phyloP scores from a whole-genome alignment of 2,329 filamentous ascomycete genomes.

The Cyphellophora europaea region DNA sequence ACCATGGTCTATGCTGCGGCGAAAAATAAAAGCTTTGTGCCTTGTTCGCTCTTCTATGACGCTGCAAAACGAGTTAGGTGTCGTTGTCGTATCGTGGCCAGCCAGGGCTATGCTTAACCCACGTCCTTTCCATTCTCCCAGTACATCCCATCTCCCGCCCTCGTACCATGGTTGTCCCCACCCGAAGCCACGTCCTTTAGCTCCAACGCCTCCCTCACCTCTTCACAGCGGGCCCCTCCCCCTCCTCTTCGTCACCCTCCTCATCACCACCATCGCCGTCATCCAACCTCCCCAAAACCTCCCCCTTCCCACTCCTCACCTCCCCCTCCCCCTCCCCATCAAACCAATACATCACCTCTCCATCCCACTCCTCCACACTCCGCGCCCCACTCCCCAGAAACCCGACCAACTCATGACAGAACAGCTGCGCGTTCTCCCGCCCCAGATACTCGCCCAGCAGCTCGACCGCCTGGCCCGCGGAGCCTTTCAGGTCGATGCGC shows the following conservation, averaged over 20 bases:
- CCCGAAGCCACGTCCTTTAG: no score
- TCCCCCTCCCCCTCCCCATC: slow-evolving; percentile 1
- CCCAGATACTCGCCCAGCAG: slow-evolving; percentile 73
- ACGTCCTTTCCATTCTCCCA: no score
- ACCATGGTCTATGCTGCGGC: no score
- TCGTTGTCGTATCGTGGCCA: no score
- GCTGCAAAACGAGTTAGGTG: no score
- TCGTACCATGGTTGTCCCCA: no score
- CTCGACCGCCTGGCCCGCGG: slow-evolving; percentile 67
- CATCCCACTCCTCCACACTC: slow-evolving; percentile 68
- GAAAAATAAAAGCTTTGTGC: no score
- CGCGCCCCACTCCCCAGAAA: slow-evolving; percentile 76
- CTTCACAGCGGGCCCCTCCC: no score
- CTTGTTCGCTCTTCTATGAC: no score
- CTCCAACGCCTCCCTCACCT: no score
- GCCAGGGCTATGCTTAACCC: no score
- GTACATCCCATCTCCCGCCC: no score
- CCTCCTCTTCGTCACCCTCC: not conserved
- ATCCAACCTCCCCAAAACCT: not conserved
- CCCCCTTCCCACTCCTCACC: not conserved
- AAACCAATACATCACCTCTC: slow-evolving; percentile 3
- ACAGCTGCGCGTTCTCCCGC: slow-evolving; percentile 59
- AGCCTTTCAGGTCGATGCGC: slow-evolving; percentile 71
- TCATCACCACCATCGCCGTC: not conserved
- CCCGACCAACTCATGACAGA: slow-evolving; percentile 74